Evolutionary conservation across 768 basidiomycete genomes (phyloP).

Genomic region (Exsudoporus frostii): DNA sequence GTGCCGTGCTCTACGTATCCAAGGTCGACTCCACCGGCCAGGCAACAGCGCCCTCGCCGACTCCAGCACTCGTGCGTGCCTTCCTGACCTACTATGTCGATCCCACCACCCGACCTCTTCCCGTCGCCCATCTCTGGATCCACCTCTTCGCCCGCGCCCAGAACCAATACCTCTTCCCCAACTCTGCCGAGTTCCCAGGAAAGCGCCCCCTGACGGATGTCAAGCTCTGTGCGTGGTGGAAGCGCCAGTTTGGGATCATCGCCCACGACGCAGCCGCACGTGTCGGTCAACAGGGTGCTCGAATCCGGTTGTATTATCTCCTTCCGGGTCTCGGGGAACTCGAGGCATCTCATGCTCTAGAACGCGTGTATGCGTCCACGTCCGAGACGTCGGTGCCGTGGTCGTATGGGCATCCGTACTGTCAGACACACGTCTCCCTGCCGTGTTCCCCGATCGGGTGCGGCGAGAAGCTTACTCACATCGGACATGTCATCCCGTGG

Average conservation of each 20-base stretch:
- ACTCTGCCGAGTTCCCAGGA: constrained; percentile 63
- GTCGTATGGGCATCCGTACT: constrained; percentile 81
- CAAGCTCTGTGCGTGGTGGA: constrained; percentile 92
- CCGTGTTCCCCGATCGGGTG: constrained; percentile 43
- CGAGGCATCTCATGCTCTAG: constrained; percentile 63
- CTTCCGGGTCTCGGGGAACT: constrained; percentile 66
- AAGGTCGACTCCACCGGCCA: constrained; percentile 95
- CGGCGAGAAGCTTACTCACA: constrained; percentile 26
- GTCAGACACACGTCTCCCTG: constrained; percentile 39
- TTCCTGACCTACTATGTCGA: constrained; percentile 65
- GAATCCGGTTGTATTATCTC: constrained; percentile 49
- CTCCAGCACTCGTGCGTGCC: constrained; percentile 61
- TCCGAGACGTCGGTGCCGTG: constrained; percentile 38
- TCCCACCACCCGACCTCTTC: constrained; percentile 57
- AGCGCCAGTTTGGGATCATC: constrained; percentile 60
- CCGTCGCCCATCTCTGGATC: constrained; percentile 62
- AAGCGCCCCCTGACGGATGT: constrained; percentile 79
- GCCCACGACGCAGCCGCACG: constrained; percentile 37
- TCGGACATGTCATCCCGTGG: constrained; percentile 79
- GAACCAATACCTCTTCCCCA: constrained; percentile 90
- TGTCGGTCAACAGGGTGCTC: not conserved
- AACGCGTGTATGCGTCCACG: constrained; percentile 31
- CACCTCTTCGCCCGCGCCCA: constrained; percentile 92
- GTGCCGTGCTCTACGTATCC: constrained; percentile 81
- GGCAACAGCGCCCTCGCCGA: constrained; percentile 59